Evolutionary conservation across 2,329 filamentous ascomycete genomes (phyloP).

Genomic region (Botrytis porri): DNA sequence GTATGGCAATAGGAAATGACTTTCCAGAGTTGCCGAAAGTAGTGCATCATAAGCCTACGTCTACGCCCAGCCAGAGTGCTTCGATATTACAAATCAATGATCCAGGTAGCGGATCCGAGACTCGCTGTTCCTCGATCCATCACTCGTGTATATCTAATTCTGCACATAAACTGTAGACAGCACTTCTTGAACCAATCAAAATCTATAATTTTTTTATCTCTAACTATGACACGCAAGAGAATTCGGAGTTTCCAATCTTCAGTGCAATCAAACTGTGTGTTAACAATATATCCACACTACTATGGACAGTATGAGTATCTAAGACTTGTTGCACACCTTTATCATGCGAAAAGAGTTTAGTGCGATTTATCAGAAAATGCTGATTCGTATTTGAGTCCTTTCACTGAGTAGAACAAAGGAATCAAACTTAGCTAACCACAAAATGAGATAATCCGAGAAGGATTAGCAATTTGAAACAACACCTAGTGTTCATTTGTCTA

Average conservation of each 20-base stretch:
- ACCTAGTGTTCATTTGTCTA: not conserved
- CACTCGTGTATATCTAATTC: too few relatives aligned
- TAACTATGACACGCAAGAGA: not conserved
- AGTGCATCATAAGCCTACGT: not conserved
- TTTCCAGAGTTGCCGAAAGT: not conserved
- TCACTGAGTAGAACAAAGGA: not conserved
- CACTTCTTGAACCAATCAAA: not conserved
- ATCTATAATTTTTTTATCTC: not conserved
- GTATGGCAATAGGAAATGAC: not conserved
- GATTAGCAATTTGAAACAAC: not conserved
- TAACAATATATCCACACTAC: not conserved
- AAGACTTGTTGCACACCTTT: not conserved
- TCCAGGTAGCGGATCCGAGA: too few relatives aligned
- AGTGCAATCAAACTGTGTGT: not conserved
- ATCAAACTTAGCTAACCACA: not conserved
- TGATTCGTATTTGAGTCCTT: not conserved
- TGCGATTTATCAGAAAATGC: not conserved
- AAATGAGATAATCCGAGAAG: not conserved
- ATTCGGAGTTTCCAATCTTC: not conserved
- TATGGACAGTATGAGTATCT: not conserved
- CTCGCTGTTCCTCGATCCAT: not conserved
- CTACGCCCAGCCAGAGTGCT: not conserved
- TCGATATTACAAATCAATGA: not conserved
- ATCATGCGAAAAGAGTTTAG: not conserved
- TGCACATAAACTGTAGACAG: not conserved